Base-by-base conservation (phyloP, 352 stramenopile genomes). In the Plasmopara halstedii region DNA sequence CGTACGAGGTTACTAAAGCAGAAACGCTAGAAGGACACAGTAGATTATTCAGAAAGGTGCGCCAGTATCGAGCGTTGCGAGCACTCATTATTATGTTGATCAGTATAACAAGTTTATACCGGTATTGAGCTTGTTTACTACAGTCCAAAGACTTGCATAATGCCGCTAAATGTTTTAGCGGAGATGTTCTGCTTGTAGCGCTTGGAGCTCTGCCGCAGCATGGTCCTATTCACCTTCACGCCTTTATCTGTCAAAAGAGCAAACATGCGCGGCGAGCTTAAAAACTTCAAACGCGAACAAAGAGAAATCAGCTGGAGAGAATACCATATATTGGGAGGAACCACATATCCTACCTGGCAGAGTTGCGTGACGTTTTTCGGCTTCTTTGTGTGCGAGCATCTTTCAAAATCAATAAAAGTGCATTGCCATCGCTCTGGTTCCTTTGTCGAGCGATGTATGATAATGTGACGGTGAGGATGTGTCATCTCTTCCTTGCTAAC, bases 401-500 rank as follows among this genome's bases (percentile, higher is more conserved):
- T 85, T 50, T 88, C 77, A 72, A 88, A 88, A 53, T 88, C 77
- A 10, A 88, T 61, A 36, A 88, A 86, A 8, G 71, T 73, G 50
- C 73, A 85, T 33, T 56, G 60, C 65, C 65, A 82, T 32, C 39
- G 46, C 27, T 4, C 13, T 27, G 29, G 33, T 20, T 40, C 38
- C 31, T 49, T 50, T n/a, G 26, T 49, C 10, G 39, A 58, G 39
- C 25, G 47, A 6, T 61, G 48, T 23, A 88, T 43, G 44, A 88
- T 72, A 18, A 88, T 84, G 33, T 88, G 77, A 36, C 73, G 73
- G 25, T 80, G 77, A 26, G 77, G 77, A 37, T 88, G 77, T 8
- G 73, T 88, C 77, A 88, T 88, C 53, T 88, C 77, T 40, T 82
- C 77, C 57, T 88, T 88, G 57, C 86, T 88, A 35, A 86, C 70